phyloP scores from a whole-genome alignment of 129 eudicot species.

The Arctium minus region DNA sequence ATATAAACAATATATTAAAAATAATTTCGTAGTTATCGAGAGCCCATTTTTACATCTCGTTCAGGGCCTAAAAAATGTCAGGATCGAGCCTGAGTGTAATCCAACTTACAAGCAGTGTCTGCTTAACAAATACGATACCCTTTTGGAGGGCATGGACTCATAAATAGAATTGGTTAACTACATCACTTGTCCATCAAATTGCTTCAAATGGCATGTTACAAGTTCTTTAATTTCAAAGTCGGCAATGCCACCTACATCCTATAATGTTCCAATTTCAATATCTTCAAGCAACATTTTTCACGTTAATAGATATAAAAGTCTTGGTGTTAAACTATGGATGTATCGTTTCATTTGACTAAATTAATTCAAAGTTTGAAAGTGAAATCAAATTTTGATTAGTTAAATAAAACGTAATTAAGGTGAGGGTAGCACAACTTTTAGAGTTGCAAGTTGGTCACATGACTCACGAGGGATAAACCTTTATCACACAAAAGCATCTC shows the following conservation, averaged over 20 bases:
- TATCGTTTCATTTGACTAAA: not conserved
- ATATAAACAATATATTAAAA: too few species aligned
- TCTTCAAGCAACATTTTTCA: not conserved
- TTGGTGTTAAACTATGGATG: not conserved
- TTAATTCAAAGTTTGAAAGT: constrained; percentile 1
- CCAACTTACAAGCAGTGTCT: constrained; percentile 22
- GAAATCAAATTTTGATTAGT: constrained; percentile 16
- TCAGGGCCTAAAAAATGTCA: too few species aligned
- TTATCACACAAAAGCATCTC: not conserved
- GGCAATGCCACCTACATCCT: not conserved
- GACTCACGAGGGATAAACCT: constrained; percentile 10
- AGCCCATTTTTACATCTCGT: too few species aligned
- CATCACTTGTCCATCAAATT: constrained; percentile 1
- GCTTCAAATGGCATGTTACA: not conserved
- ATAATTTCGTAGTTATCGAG: too few species aligned
- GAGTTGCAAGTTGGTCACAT: constrained; percentile 27
- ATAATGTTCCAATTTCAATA: not conserved
- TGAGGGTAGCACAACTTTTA: not conserved
- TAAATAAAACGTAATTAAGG: not conserved
- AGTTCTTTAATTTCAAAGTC: not conserved
- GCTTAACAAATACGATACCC: constrained; percentile 34
- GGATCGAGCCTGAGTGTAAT: not conserved
- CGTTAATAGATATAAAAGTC: not conserved
- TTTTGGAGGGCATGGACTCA: not conserved
- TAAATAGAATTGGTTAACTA: not conserved